Evolutionary conservation across 2,329 filamentous ascomycete species (phyloP).

Genomic region (Xylogone sp.): DNA sequence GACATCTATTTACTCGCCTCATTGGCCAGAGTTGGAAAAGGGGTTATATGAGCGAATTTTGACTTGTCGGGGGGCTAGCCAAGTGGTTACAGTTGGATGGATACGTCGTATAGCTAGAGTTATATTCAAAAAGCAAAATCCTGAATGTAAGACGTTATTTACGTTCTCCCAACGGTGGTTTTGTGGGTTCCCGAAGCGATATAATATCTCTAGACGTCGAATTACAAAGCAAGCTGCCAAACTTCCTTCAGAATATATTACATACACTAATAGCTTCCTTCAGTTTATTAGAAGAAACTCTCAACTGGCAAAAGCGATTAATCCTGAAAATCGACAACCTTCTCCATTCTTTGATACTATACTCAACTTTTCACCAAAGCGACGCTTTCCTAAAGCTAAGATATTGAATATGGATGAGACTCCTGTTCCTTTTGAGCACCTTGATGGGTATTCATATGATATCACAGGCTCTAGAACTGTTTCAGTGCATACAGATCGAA

Average conservation of each 20-base stretch:
- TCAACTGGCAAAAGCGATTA: not conserved
- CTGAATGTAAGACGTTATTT: no score
- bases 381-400: not conserved
- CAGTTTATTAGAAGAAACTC: not conserved
- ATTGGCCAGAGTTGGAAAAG: not conserved
- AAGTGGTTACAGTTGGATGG: not conserved
- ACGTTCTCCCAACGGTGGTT: no score
- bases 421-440: not conserved
- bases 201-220: no score
- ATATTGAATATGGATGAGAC: not conserved
- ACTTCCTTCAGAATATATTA: no score
- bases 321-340: not conserved
- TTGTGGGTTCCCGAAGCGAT: no score
- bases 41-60: not conserved
- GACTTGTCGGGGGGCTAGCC: not conserved
- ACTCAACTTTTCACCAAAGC: not conserved
- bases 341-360: not conserved
- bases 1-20: not conserved
- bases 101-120: not conserved
- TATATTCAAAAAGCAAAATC: no score
- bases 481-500: not conserved
- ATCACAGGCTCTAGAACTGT: not conserved
- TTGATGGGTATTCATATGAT: not conserved
- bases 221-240: no score
- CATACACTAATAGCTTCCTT: no score